phyloP scores from a whole-genome alignment of 106 monocot genomes.

The Allium cepa region DNA sequence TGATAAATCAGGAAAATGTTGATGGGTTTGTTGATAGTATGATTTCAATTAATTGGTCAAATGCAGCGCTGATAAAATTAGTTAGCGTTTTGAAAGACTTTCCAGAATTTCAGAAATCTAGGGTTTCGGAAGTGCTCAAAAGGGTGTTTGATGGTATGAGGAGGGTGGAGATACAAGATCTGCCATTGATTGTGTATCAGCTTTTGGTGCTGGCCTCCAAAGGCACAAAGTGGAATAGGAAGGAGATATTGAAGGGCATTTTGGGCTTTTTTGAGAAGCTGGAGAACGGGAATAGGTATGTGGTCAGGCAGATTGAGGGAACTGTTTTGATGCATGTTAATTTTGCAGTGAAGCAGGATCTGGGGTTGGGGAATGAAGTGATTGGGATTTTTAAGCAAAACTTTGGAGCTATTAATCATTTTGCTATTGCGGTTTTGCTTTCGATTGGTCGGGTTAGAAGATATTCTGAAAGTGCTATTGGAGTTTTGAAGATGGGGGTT shows the following conservation, averaged over 20 bases:
- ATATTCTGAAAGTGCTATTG: constrained; percentile 48
- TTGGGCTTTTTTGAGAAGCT: constrained; percentile 55
- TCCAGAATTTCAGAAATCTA: constrained; percentile 13
- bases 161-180: constrained; percentile 66
- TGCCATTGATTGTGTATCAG: constrained; percentile 82
- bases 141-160: constrained; percentile 52
- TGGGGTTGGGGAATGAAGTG: constrained; percentile 58
- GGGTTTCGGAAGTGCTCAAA: constrained; percentile 36
- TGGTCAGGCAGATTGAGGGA: constrained; percentile 75
- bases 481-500: constrained; percentile 34
- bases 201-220: constrained; percentile 74
- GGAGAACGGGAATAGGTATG: constrained; percentile 31
- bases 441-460: constrained; percentile 67
- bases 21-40: constrained; percentile 19
- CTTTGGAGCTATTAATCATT: constrained; percentile 47
- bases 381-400: constrained; percentile 31
- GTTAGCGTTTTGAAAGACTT: constrained; percentile 52
- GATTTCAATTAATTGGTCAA: constrained; percentile 49
- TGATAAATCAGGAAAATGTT: constrained; percentile 21
- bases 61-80: constrained; percentile 49
- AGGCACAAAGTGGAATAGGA: constrained; percentile 21
- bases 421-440: constrained; percentile 57
- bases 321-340: constrained; percentile 88
- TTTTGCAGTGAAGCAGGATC: constrained; percentile 95
- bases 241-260: constrained; percentile 41